Evolutionary conservation across 176 grass and related monocot species (phyloP).

Genomic region (Carex parvula): DNA sequence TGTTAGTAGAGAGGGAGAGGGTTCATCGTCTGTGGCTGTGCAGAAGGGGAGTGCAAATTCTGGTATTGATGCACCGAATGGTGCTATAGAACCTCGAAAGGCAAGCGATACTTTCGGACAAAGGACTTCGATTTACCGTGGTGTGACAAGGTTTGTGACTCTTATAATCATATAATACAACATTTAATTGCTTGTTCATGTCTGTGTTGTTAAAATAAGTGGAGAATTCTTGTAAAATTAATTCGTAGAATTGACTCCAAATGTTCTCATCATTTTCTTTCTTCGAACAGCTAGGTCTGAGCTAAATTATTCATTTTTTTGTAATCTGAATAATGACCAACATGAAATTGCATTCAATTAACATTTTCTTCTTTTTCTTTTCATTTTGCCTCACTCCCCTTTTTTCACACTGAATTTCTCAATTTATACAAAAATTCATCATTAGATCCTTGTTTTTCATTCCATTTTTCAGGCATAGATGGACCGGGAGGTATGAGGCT

Average conservation of each 20-base stretch:
- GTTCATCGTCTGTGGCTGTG: constrained; percentile 47
- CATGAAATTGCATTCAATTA: background rate
- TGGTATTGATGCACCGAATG: constrained; percentile 45
- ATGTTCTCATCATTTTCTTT: background rate
- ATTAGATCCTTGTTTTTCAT: background rate
- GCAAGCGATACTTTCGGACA: constrained; percentile 85
- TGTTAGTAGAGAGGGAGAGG: constrained; percentile 31
- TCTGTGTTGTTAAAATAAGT: background rate
- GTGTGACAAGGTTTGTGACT: constrained; percentile 71
- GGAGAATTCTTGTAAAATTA: too few relatives aligned
- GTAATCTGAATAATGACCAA: background rate
- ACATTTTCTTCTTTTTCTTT: background rate
- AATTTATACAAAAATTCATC: background rate
- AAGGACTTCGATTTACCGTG: constrained; percentile 87
- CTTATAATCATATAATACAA: background rate
- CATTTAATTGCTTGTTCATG: background rate
- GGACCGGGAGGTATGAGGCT: constrained; percentile 42
- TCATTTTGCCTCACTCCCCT: background rate
- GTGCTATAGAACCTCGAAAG: constrained; percentile 54
- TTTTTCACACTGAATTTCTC: background rate
- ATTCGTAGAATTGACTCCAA: background rate
- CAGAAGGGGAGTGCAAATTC: constrained; percentile 54
- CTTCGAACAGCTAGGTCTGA: background rate
- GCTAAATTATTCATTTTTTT: too few relatives aligned
- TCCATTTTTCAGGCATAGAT: constrained; percentile 31